Evolutionary conservation across 1,284 basidiomycete genomes (phyloP).

Genomic region (Cryptococcus sp.): DNA sequence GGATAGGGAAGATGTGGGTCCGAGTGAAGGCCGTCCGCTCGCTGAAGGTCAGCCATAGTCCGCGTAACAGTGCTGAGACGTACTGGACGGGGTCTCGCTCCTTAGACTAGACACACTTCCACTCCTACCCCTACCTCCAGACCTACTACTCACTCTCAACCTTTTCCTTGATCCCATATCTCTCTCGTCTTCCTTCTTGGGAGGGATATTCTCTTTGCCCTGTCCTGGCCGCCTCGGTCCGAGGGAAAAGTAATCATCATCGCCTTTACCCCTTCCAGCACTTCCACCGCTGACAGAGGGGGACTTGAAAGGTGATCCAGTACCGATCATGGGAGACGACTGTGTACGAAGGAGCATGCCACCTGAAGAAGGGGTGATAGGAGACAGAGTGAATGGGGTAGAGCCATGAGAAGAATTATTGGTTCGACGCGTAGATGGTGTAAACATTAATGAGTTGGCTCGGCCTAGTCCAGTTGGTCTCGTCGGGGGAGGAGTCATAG

Average conservation of each 20-base stretch:
- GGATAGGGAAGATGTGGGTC: slow-evolving; percentile 17
- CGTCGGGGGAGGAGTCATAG: background rate
- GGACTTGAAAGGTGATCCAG: slow-evolving; percentile 13
- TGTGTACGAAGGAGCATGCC: slow-evolving; percentile 24
- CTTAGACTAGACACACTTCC: slow-evolving; percentile 37
- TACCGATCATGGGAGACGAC: slow-evolving; percentile 16
- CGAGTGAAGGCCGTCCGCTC: slow-evolving; percentile 22
- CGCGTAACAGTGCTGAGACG: slow-evolving; percentile 7
- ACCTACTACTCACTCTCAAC: slow-evolving; percentile 21
- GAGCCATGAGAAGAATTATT: background rate
- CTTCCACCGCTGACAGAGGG: slow-evolving; percentile 4
- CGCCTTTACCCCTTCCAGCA: slow-evolving; percentile 15
- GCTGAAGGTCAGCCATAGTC: slow-evolving; percentile 3
- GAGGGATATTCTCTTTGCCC: slow-evolving; percentile 46
- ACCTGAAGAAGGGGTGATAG: slow-evolving; percentile 2
- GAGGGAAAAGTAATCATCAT: slow-evolving; percentile 8
- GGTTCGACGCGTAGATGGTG: background rate
- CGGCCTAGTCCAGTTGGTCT: background rate
- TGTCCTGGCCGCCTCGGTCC: slow-evolving; percentile 19
- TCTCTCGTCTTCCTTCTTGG: slow-evolving; percentile 26
- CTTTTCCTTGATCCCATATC: slow-evolving; percentile 29
- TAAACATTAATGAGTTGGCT: background rate
- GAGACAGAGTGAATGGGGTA: slow-evolving; percentile 1
- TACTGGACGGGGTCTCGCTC: slow-evolving; percentile 28
- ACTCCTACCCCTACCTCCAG: slow-evolving; percentile 24